phyloP scores from a whole-genome alignment of 176 grass and related monocot species.

The Cenchrus fungigraminus region DNA sequence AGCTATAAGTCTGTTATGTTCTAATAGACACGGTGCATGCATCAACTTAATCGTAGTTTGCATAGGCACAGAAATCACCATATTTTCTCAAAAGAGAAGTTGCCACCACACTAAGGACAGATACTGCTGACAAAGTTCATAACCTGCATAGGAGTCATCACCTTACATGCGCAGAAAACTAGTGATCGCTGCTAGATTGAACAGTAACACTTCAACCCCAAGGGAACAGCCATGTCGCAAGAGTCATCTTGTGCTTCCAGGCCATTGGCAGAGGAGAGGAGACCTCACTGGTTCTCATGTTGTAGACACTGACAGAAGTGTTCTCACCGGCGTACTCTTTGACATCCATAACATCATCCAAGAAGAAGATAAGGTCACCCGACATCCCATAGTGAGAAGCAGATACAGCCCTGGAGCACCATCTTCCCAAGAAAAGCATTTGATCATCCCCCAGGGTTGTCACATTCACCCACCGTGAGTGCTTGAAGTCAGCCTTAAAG shows the following conservation, averaged over 20 bases:
- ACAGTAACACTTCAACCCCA: background rate
- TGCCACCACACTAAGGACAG: background rate
- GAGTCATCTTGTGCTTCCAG: background rate
- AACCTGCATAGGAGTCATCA: background rate
- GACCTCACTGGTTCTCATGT: background rate
- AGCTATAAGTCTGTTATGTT: background rate
- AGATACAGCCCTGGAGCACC: too few relatives aligned
- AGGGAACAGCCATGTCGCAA: background rate
- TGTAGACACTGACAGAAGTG: background rate
- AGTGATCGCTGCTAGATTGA: background rate
- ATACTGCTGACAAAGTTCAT: background rate
- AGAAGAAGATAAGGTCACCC: too few relatives aligned
- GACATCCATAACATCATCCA: background rate
- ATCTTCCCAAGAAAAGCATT: too few relatives aligned
- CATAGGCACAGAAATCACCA: background rate
- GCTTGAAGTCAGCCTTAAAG: background rate
- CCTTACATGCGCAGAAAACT: background rate
- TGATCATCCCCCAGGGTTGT: background rate
- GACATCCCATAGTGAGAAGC: too few relatives aligned
- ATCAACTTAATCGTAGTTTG: background rate
- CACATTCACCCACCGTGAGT: background rate
- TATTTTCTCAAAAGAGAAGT: too few relatives aligned
- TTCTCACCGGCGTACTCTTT: background rate
- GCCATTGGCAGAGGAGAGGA: background rate
- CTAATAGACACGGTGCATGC: too few relatives aligned